phyloP scores from a whole-genome alignment of 2,329 filamentous ascomycete species.

The Fusarium tricinctum region DNA sequence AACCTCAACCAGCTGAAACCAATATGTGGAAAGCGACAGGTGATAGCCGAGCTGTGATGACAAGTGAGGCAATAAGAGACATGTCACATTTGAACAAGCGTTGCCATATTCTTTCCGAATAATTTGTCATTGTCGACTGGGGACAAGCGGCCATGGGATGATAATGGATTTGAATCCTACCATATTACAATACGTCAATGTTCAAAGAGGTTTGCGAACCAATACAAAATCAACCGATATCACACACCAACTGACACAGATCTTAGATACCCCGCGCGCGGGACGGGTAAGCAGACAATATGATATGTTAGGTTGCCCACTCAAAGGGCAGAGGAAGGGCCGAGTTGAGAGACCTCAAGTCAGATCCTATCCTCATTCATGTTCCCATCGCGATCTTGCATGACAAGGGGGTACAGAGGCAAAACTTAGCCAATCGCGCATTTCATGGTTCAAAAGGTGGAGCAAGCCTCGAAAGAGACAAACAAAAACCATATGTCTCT shows the following conservation, averaged over 20 bases:
- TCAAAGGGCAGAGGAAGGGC: background rate
- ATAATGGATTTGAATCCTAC: too few relatives aligned
- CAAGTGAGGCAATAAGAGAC: background rate
- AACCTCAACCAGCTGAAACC: background rate
- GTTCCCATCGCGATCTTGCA: conserved; percentile 9
- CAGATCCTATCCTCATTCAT: background rate
- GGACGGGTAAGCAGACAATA: background rate
- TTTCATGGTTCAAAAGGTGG: conserved; percentile 5
- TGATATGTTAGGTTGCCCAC: background rate
- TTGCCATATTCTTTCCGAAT: background rate
- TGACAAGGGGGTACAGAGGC: background rate
- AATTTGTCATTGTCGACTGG: background rate
- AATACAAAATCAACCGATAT: conserved; percentile 1
- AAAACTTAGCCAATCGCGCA: conserved; percentile 10
- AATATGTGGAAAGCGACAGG: background rate
- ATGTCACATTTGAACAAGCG: background rate
- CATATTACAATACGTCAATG: background rate
- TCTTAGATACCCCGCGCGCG: background rate
- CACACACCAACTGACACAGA: background rate
- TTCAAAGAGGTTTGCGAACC: background rate
- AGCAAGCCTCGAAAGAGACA: background rate
- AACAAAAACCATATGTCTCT: conserved; percentile 18
- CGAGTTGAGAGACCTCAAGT: background rate
- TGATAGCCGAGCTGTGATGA: background rate
- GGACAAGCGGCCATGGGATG: too few relatives aligned